Evolutionary conservation across 768 basidiomycete genomes (phyloP).

Genomic region (Suillus sp.): DNA sequence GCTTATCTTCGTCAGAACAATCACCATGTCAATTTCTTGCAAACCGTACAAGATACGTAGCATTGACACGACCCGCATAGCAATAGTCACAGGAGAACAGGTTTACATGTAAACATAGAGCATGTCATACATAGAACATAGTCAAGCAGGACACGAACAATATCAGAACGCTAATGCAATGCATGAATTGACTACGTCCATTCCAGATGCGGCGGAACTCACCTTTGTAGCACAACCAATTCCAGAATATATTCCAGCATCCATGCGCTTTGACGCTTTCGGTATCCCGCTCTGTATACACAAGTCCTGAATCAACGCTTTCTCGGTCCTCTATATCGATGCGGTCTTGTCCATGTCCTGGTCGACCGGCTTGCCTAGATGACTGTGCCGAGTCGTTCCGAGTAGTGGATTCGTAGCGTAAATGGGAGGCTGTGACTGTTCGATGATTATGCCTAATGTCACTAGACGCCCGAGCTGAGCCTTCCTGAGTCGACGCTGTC

Average conservation of each 20-base stretch:
- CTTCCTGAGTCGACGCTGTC: background rate
- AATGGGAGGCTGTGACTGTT: background rate
- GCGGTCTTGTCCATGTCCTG: background rate
- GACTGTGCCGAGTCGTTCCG: too few species aligned
- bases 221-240: background rate
- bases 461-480: background rate
- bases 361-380: background rate
- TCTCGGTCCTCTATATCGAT: background rate
- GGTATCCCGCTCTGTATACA: background rate
- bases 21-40: too few species aligned
- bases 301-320: too few species aligned
- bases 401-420: background rate
- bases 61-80: too few species aligned
- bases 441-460: background rate
- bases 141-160: too few species aligned
- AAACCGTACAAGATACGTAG: too few species aligned
- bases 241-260: conserved; percentile 2
- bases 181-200: background rate
- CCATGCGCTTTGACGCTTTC: background rate
- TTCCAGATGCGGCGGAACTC: background rate
- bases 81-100: too few species aligned
- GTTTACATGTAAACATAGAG: too few species aligned
- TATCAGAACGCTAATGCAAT: background rate
- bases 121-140: too few species aligned
- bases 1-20: too few species aligned